Base-by-base conservation (phyloP, 192 early-diverging fungal genomes). In the Entomortierella chlamydospora region DNA sequence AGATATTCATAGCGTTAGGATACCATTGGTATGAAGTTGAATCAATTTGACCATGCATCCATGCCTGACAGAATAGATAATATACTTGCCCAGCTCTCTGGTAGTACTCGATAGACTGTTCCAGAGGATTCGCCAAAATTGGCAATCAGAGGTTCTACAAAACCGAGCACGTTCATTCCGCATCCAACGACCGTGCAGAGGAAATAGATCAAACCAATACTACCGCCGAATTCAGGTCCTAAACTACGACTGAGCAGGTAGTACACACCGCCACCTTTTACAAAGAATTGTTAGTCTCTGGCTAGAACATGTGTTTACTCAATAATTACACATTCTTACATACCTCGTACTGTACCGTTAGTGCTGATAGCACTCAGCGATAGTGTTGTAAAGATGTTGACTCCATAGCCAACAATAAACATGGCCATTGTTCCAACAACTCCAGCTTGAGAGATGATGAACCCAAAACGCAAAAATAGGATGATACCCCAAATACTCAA, bases 141-240 rank as follows among this genome's bases (percentile, higher is more conserved):
- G 63, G 76, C 83, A 31, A 92, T 61, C 56, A 91, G 50, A 0
- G 90, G 89, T 62, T 92, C 91, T 25, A 86, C 85, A 73, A 92
- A 92, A 22, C 87, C 91, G 23, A 91, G 84, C 4, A 86, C 89
- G 52, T 85, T 89, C 76, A 92, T 86, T 26, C 82, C 87, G 9
- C 85, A 88, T 22, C 86, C 74, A 41, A 92, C 81, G n/a, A 91
- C 66, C 2, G 81, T 87, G 51, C 89, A 89, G 29, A 85, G 56
- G 52, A 85, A 90, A 39, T 87, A 92, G 64, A 91, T 86, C 20
- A 91, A 68, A 2, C 91, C 91, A 13, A 92, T 90, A 63, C 87
- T 88, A 37, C 91, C 91, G 61, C 91, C 91, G 81, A 92, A 92
- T 72, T 92, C 91, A 33, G 91, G 88, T 26, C 91, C 91, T 54